phyloP scores from a whole-genome alignment of 805 yeast genomes.

The Metschnikowia koreensis region DNA sequence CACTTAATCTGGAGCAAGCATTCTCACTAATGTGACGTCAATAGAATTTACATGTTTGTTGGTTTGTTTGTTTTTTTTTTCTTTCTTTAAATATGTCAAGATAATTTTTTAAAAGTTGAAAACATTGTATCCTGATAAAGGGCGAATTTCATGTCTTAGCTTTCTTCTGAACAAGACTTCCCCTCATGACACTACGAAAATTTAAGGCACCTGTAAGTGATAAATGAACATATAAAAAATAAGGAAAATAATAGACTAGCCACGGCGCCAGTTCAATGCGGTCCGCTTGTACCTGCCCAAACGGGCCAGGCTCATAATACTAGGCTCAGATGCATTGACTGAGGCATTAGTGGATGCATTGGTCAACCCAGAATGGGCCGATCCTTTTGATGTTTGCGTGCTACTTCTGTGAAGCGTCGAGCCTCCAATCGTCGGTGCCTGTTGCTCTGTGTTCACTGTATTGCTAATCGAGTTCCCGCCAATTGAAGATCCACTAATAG shows the following conservation, averaged over 20 bases:
- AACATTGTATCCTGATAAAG: too few relatives aligned
- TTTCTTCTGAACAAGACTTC: too few relatives aligned
- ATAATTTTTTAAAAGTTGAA: too few relatives aligned
- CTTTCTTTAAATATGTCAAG: too few relatives aligned
- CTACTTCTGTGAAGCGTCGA: slow-evolving; percentile 18
- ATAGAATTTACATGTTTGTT: too few relatives aligned
- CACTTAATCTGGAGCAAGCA: too few relatives aligned
- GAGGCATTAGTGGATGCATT: slow-evolving; percentile 3
- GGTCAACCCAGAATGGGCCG: slow-evolving; percentile 15
- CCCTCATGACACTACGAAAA: too few relatives aligned
- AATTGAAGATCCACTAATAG: not conserved
- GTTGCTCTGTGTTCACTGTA: slow-evolving; percentile 2
- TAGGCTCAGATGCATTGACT: slow-evolving; percentile 8
- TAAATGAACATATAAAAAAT: too few relatives aligned
- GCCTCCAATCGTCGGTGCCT: not conserved
- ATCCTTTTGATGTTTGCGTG: slow-evolving; percentile 17
- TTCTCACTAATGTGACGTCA: too few relatives aligned
- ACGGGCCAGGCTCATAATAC: slow-evolving; percentile 11
- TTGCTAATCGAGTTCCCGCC: not conserved
- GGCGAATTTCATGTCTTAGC: too few relatives aligned
- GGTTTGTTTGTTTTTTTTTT: too few relatives aligned
- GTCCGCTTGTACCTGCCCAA: slow-evolving; percentile 28
- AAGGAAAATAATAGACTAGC: not conserved
- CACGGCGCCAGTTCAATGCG: slow-evolving; percentile 40
- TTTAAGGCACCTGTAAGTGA: too few relatives aligned